Percentiles rank a stretch among this genome's conserved stretches.
Evolutionary conservation across 495 filamentous ascomycete genomes (phyloP).

Genomic region (Aspergillus avenaceus): DNA sequence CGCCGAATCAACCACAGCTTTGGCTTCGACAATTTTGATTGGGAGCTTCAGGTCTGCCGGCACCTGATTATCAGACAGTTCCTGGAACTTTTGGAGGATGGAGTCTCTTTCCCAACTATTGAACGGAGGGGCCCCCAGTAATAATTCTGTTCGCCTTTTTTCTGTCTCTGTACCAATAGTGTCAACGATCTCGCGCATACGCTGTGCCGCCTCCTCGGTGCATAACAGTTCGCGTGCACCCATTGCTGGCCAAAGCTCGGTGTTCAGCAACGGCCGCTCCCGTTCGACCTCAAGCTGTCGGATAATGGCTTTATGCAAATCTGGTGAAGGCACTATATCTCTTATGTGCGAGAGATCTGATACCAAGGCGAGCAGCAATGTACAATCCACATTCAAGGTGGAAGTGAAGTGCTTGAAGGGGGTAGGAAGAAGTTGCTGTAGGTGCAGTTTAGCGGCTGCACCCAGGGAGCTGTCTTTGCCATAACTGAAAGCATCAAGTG

Average conservation of each 20-base stretch:
- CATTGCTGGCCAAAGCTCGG: conserved; percentile 62
- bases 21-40: conserved; percentile 41
- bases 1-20: conserved; percentile 24
- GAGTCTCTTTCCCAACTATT: conserved; percentile 18
- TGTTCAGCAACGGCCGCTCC: conserved; percentile 54
- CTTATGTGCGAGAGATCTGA: conserved; percentile 66
- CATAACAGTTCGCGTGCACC: conserved; percentile 50
- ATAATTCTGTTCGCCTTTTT: conserved; percentile 48
- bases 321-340: conserved; percentile 26
- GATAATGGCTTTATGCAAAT: conserved; percentile 52
- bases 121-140: conserved; percentile 41
- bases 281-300: conserved; percentile 65
- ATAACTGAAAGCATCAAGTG: too few species aligned
- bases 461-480: too few species aligned
- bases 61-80: conserved; percentile 47
- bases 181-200: conserved; percentile 65
- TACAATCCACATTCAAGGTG: conserved; percentile 69
- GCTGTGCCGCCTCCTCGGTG: conserved; percentile 56
- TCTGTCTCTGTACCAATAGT: conserved; percentile 64
- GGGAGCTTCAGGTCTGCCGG: conserved; percentile 49
- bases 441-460: conserved; percentile 21
- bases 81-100: conserved; percentile 38
- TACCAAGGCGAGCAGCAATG: conserved; percentile 64
- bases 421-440: conserved; percentile 49
- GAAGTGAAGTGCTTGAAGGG: conserved; percentile 51